Evolutionary conservation across 2,329 filamentous ascomycete genomes (phyloP).

Genomic region (Penicillium nordicum): DNA sequence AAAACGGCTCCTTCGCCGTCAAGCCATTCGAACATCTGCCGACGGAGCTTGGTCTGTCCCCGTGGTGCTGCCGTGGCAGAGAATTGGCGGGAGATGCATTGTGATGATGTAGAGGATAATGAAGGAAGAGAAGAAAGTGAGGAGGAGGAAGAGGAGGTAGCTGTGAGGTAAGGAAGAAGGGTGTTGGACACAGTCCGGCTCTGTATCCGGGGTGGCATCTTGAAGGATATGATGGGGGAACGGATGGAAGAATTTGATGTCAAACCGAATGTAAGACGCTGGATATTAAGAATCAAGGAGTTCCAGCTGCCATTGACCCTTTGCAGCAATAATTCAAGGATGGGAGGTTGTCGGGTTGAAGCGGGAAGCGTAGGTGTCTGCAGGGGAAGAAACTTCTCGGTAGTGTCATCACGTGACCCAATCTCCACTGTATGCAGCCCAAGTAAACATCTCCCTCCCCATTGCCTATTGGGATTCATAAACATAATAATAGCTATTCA

Average conservation of each 20-base stretch:
- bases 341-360: conserved; percentile 8
- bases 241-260: not conserved
- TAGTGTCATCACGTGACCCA: conserved; percentile 23
- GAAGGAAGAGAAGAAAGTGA: conserved; percentile 17
- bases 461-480: not conserved
- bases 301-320: conserved; percentile 11
- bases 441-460: not conserved
- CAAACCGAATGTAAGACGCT: not conserved
- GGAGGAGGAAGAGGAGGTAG: conserved; percentile 27
- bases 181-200: conserved; percentile 34
- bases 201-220: conserved; percentile 43
- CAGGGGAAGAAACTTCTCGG: conserved; percentile 33
- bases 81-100: conserved; percentile 29
- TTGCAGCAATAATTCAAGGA: conserved; percentile 19
- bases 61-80: conserved; percentile 34
- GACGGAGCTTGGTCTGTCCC: conserved; percentile 53
- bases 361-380: conserved; percentile 15
- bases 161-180: conserved; percentile 33
- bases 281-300: conserved; percentile 6
- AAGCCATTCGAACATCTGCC: conserved; percentile 59
- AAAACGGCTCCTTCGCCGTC: conserved; percentile 37
- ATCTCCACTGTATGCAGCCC: not conserved
- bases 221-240: conserved; percentile 10
- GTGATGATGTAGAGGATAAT: conserved; percentile 16
- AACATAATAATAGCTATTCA: not conserved